Percentiles rank a stretch among this genome's conserved stretches.
These are phyloP conservation scores for Mycena galopus DNA, from an alignment of 768 basidiomycete genomes.

Conservation along the genomic window DNA sequence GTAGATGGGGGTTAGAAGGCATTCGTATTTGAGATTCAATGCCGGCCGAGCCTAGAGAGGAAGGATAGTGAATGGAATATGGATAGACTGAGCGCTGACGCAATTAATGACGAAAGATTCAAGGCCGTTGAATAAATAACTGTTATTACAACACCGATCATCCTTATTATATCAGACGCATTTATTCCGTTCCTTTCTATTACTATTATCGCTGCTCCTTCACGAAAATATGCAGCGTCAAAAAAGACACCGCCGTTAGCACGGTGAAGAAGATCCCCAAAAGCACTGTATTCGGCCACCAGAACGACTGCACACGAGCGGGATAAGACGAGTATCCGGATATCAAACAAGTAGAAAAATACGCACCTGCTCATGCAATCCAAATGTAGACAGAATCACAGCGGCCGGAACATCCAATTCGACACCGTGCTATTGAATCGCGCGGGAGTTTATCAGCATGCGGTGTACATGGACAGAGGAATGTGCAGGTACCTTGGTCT, in stretches of 20 bases:
- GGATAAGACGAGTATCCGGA: neutral
- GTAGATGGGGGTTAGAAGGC: neutral
- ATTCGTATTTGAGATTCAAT: too few relatives aligned
- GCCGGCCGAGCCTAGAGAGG: too few relatives aligned
- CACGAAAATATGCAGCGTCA: conserved; percentile 89
- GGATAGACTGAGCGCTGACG: too few relatives aligned
- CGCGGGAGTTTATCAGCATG: conserved; percentile 4
- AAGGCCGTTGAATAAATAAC: neutral
- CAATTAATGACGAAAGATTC: too few relatives aligned
- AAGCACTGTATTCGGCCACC: conserved; percentile 96
- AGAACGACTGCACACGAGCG: conserved; percentile 90
- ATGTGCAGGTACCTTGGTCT: conserved; percentile 75
- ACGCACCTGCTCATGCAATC: conserved; percentile 84
- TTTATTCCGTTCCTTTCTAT: neutral
- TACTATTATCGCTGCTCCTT: conserved; percentile 72
- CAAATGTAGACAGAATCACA: conserved; percentile 94
- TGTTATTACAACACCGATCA: conserved; percentile 12
- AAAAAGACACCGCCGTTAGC: conserved; percentile 82
- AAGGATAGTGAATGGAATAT: too few relatives aligned
- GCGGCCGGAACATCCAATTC: conserved; percentile 97
- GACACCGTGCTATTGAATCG: conserved; percentile 89
- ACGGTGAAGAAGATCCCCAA: conserved; percentile 88
- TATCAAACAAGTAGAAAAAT: conserved; percentile 27
- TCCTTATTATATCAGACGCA: conserved; percentile 11
- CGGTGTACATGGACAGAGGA: too few relatives aligned